These are phyloP conservation scores for Phytopythium chamaehyphon DNA, from an alignment of 352 stramenopile genomes.

Conservation along the genomic window DNA sequence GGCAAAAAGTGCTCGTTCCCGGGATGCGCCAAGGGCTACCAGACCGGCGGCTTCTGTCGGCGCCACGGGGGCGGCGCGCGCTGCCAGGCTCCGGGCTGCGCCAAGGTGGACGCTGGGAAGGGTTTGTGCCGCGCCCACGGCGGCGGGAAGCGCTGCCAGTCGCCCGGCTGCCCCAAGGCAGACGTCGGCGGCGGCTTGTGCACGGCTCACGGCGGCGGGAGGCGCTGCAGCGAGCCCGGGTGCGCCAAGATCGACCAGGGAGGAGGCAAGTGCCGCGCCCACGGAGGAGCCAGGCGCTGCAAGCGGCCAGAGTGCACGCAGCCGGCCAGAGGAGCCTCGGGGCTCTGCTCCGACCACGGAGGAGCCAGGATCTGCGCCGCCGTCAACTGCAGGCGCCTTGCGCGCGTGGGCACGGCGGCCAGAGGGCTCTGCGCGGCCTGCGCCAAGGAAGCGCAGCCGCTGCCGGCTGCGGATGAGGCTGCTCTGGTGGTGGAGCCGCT, in stretches of 20 bases:
- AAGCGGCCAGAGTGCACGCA: conserved; percentile 45
- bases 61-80: conserved; percentile 71
- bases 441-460: conserved; percentile 15
- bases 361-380: conserved; percentile 50
- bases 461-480: neutral
- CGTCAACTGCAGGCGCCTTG: conserved; percentile 59
- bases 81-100: conserved; percentile 65
- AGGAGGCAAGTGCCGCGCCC: conserved; percentile 71
- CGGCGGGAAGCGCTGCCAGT: conserved; percentile 67
- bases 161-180: conserved; percentile 50
- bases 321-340: conserved; percentile 44
- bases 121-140: conserved; percentile 73
- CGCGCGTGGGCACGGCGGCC: conserved; percentile 27
- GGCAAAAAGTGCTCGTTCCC: conserved; percentile 77
- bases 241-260: conserved; percentile 84
- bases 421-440: conserved; percentile 39
- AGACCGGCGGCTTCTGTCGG: conserved; percentile 74
- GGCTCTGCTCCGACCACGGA: conserved; percentile 66
- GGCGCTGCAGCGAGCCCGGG: conserved; percentile 54
- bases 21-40: conserved; percentile 71
- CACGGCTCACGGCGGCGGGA: conserved; percentile 73
- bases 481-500: neutral
- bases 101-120: conserved; percentile 74
- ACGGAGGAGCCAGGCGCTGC: conserved; percentile 70
- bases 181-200: conserved; percentile 83